These are phyloP conservation scores for Mrakiaceae sp. DNA, from an alignment of 1,284 basidiomycete genomes.

Conservation along the genomic window DNA sequence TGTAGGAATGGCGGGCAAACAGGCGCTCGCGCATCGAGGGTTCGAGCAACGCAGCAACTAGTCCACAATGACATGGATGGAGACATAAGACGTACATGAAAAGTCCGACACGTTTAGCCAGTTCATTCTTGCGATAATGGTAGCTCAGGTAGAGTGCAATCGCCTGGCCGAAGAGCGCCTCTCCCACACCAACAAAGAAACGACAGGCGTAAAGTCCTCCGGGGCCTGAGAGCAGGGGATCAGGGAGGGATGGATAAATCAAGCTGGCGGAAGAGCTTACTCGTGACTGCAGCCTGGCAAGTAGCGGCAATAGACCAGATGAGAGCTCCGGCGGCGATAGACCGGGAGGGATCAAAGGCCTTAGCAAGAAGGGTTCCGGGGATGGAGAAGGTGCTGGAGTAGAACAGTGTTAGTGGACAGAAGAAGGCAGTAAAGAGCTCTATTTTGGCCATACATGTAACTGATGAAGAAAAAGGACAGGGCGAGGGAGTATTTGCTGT, in stretches of 20 bases:
- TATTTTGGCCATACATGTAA: too few relatives aligned
- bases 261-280: background rate
- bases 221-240: constrained; percentile 16
- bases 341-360: constrained; percentile 30
- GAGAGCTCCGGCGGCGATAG: constrained; percentile 34
- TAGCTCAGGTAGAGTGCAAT: constrained; percentile 27
- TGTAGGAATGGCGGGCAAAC: too few relatives aligned
- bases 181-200: constrained; percentile 35
- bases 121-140: constrained; percentile 26
- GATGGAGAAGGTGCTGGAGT: constrained; percentile 33
- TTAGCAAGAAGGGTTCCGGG: constrained; percentile 27
- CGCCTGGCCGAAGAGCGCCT: constrained; percentile 29
- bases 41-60: too few relatives aligned
- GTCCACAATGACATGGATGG: too few relatives aligned
- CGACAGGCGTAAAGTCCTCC: constrained; percentile 21
- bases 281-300: constrained; percentile 29
- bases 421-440: too few relatives aligned
- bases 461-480: constrained; percentile 27
- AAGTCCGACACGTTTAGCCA: constrained; percentile 33
- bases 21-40: too few relatives aligned
- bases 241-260: constrained; percentile 26
- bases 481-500: constrained; percentile 34
- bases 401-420: constrained; percentile 9
- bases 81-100: constrained; percentile 28
- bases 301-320: constrained; percentile 37